Percentiles rank a stretch among this genome's conserved stretches.
These are phyloP conservation scores for Rhizophagus clarus DNA, from an alignment of 192 early-diverging fungal genomes.

Conservation along the genomic window DNA sequence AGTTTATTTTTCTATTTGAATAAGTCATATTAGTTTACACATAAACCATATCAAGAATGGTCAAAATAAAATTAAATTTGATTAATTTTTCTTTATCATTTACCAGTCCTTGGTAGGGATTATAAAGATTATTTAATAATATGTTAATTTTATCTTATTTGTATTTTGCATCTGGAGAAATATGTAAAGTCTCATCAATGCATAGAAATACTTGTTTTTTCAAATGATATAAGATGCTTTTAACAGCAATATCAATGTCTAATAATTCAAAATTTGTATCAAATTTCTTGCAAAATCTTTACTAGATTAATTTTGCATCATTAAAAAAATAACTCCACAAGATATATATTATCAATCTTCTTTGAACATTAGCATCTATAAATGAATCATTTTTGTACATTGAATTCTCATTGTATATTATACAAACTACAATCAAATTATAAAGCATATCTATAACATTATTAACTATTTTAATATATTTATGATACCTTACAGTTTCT, in stretches of 20 bases:
- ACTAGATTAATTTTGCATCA: neutral
- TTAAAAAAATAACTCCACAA: conserved; percentile 20
- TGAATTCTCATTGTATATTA: conserved; percentile 1
- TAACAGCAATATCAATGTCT: neutral
- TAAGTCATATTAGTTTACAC: too few species aligned
- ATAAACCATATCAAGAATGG: too few species aligned
- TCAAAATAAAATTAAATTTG: too few species aligned
- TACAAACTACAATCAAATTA: conserved; percentile 1
- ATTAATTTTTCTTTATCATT: too few species aligned
- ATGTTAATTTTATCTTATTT: too few species aligned
- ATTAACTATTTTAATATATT: neutral
- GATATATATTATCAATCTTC: neutral
- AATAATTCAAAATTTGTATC: neutral
- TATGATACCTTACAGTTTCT: neutral
- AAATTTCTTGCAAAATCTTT: neutral
- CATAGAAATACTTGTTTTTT: conserved; percentile 19
- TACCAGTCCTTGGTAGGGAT: too few species aligned
- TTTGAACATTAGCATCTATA: neutral
- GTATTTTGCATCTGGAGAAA: conserved; percentile 4
- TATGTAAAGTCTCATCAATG: conserved; percentile 4
- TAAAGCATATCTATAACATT: neutral
- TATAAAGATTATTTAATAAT: too few species aligned
- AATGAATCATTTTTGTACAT: neutral
- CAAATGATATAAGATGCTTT: conserved; percentile 22
- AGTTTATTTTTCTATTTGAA: too few species aligned